These are phyloP conservation scores for Besnoitia besnoiti DNA, from an alignment of 169 alveolate species.

Conservation along the genomic window DNA sequence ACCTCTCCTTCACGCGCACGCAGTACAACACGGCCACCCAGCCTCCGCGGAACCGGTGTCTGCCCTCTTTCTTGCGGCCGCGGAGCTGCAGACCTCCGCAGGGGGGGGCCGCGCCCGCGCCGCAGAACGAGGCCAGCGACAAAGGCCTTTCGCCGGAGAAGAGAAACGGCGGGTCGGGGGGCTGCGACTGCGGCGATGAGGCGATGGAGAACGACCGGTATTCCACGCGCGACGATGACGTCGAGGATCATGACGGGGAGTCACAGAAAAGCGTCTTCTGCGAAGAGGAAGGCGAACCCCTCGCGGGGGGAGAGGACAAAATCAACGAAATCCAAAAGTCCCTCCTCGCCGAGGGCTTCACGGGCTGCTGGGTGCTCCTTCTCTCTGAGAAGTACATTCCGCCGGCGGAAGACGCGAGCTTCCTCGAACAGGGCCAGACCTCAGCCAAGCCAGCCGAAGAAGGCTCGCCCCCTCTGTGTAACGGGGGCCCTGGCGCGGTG, in stretches of 20 bases:
- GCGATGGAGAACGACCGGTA: too few species aligned
- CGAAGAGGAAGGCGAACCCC: neutral
- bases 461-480: neutral
- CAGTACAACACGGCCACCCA: constrained; percentile 32
- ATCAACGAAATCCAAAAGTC: constrained; percentile 37
- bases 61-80: neutral
- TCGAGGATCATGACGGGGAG: too few species aligned
- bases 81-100: neutral
- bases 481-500: neutral
- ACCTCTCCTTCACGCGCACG: constrained; percentile 44
- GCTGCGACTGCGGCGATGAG: too few species aligned
- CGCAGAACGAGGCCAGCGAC: neutral
- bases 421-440: too few species aligned
- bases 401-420: neutral
- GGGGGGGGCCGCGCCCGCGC: neutral
- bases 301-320: constrained; percentile 13
- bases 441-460: neutral
- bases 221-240: too few species aligned
- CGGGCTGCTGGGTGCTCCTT: constrained; percentile 63
- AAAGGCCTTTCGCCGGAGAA: neutral
- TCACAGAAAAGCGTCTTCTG: neutral
- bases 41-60: neutral
- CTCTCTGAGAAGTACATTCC: constrained; percentile 51
- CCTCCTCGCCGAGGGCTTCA: constrained; percentile 36
- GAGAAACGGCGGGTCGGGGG: too few species aligned